Evolutionary conservation across 2,329 filamentous ascomycete genomes (phyloP).

Genomic region (Colletotrichum cordylinicola): DNA sequence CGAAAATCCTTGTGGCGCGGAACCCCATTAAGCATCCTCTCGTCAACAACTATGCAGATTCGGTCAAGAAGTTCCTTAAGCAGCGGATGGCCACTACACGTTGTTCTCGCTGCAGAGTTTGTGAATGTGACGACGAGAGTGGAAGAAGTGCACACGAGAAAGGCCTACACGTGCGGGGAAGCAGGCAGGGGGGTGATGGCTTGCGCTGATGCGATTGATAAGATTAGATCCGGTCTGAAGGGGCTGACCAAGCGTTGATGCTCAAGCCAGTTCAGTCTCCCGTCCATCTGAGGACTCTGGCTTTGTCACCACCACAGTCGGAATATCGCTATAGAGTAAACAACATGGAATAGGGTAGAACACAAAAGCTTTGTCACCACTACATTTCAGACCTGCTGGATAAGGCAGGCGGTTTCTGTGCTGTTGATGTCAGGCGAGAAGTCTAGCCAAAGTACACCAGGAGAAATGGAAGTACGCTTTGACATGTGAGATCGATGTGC

Average conservation of each 20-base stretch:
- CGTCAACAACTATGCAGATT: background rate
- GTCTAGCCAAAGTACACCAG: background rate
- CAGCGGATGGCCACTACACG: background rate
- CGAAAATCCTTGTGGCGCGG: background rate
- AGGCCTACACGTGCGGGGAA: background rate
- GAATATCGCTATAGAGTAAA: no score
- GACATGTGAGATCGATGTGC: background rate
- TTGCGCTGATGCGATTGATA: background rate
- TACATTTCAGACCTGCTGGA: background rate
- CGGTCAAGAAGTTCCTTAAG: background rate
- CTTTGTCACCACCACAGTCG: no score
- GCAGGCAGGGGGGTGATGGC: background rate
- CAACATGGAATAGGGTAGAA: no score
- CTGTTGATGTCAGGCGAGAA: background rate
- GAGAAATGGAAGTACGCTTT: background rate
- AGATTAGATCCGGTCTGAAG: background rate
- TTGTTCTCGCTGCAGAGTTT: background rate
- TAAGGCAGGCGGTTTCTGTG: slow-evolving; percentile 5
- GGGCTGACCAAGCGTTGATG: background rate
- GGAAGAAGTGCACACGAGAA: background rate
- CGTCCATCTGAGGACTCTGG: background rate
- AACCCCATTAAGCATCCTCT: background rate
- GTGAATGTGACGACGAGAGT: background rate
- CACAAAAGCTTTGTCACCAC: no score
- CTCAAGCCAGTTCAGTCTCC: background rate